Conservation (phyloP, 139 green algal species). For the Haematococcus sp. region DNA sequence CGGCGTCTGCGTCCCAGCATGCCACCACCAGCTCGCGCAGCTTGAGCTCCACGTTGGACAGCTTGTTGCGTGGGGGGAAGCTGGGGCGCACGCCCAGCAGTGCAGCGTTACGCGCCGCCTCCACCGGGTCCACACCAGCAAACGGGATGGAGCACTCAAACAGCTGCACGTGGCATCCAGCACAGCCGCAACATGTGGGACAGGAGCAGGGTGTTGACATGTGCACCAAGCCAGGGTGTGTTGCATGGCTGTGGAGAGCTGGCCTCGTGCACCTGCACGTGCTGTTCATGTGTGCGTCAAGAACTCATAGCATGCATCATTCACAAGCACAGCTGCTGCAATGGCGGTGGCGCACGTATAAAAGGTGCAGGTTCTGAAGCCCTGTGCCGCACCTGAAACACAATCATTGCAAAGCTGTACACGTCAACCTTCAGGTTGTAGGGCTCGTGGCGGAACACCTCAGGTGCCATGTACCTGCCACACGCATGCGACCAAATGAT, state of each 20-base stretch:
- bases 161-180: slow-evolving; percentile 28
- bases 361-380: not conserved
- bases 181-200: too few relatives aligned
- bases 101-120: slow-evolving; percentile 49
- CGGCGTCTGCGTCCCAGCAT: slow-evolving; percentile 56
- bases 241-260: too few relatives aligned
- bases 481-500: not conserved
- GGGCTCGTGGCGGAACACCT: slow-evolving; percentile 69
- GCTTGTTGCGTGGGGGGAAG: slow-evolving; percentile 51
- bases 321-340: not conserved
- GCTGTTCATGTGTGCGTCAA: too few relatives aligned
- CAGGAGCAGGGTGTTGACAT: too few relatives aligned
- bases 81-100: slow-evolving; percentile 40
- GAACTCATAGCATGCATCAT: not conserved
- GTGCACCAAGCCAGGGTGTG: too few relatives aligned
- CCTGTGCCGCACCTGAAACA: slow-evolving; percentile 60
- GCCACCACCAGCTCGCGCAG: slow-evolving; percentile 52
- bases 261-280: too few relatives aligned
- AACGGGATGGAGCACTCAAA: slow-evolving; percentile 58
- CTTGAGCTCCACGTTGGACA: slow-evolving; percentile 35
- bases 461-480: slow-evolving; percentile 42
- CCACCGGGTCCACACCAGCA: slow-evolving; percentile 52
- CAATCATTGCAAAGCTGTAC: slow-evolving; percentile 73
- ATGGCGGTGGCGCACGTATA: not conserved
- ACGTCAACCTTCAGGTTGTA: slow-evolving; percentile 72